Evolutionary conservation across 495 filamentous ascomycete genomes (phyloP).

Genomic region (Diplogelasinospora grovesii): DNA sequence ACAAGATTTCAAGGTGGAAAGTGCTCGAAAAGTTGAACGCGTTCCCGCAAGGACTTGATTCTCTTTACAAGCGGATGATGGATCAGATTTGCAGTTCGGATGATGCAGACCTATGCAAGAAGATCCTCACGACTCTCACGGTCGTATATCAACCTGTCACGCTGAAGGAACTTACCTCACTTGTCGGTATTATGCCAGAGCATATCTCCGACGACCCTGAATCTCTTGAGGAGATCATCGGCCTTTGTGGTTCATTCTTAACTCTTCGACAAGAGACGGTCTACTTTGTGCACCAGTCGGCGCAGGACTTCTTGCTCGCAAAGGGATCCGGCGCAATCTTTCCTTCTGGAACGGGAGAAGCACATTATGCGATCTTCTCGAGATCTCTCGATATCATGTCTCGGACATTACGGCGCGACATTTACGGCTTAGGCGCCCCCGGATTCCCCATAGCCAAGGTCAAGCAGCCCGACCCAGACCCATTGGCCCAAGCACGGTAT

Average conservation of each 20-base stretch:
- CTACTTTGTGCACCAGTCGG: slow-evolving; percentile 35
- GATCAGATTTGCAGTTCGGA: slow-evolving; percentile 2
- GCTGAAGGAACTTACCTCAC: slow-evolving; percentile 11
- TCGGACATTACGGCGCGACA: slow-evolving; percentile 10
- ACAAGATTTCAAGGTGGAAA: background rate
- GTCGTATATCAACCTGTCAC: slow-evolving; percentile 16
- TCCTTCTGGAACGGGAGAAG: slow-evolving; percentile 17
- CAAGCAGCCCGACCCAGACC: slow-evolving; percentile 21
- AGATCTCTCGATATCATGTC: slow-evolving; percentile 22
- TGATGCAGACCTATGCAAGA: slow-evolving; percentile 10
- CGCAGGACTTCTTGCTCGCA: slow-evolving; percentile 29
- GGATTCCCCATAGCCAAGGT: slow-evolving; percentile 12
- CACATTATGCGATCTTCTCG: slow-evolving; percentile 20
- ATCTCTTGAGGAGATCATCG: slow-evolving; percentile 7
- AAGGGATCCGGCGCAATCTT: background rate
- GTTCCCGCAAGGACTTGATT: slow-evolving; percentile 17
- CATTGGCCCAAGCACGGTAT: slow-evolving; percentile 26
- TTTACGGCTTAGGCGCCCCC: slow-evolving; percentile 11
- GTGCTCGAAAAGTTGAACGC: slow-evolving; percentile 4
- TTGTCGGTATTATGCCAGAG: background rate
- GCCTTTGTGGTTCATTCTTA: slow-evolving; percentile 25
- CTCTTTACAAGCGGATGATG: slow-evolving; percentile 23
- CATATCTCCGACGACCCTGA: background rate
- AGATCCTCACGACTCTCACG: slow-evolving; percentile 9
- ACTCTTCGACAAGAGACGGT: slow-evolving; percentile 22